phyloP scores from a whole-genome alignment of 192 early-diverging fungal species.

The Diversispora epigaea region DNA sequence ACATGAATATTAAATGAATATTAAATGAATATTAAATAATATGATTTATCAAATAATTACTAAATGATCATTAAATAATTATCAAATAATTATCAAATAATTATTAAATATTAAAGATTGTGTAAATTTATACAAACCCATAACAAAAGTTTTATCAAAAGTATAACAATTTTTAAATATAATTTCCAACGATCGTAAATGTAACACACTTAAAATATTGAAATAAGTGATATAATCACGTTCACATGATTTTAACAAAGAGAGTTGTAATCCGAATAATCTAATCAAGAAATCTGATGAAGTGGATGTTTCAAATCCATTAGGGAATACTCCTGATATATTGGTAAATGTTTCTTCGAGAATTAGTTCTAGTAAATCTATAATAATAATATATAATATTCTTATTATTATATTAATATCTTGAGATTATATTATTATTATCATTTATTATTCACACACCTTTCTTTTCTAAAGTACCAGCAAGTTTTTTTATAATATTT shows the following conservation, averaged over 20 bases:
- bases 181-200: slow-evolving; percentile 4
- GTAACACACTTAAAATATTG: slow-evolving; percentile 14
- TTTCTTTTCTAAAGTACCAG: background rate
- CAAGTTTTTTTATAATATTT: slow-evolving; percentile 16
- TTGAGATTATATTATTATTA: background rate
- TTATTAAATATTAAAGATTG: too few species aligned
- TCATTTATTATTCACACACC: background rate
- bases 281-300: slow-evolving; percentile 20
- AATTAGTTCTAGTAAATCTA: slow-evolving; percentile 14
- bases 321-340: slow-evolving; percentile 3
- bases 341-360: slow-evolving; percentile 7
- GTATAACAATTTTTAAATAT: slow-evolving; percentile 2
- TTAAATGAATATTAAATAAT: too few species aligned
- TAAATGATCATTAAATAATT: too few species aligned
- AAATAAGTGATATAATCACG: slow-evolving; percentile 16
- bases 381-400: background rate
- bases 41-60: too few species aligned
- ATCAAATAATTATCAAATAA: too few species aligned
- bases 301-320: background rate
- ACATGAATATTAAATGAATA: too few species aligned
- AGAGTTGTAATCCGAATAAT: slow-evolving; percentile 25
- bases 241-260: slow-evolving; percentile 13
- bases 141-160: background rate
- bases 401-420: background rate
- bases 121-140: background rate